A percentile compares a stretch with the other conserved stretches of the same genome.
Conservation (phyloP, 345 rosid genomes). For the Erucastrum elatum region DNA sequence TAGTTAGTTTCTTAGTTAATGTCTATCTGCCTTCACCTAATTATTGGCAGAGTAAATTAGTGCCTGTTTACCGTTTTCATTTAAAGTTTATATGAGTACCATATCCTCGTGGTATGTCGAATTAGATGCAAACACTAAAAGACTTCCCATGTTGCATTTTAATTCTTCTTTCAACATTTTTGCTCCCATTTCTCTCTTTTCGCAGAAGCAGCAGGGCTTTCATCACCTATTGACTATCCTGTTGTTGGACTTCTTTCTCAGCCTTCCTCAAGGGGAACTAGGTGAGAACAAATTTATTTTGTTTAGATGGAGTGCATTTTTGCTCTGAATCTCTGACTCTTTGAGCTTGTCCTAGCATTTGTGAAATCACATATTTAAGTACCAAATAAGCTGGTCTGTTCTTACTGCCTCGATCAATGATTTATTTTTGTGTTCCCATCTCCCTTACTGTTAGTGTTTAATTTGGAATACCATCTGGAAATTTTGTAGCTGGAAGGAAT, state of each 20-base stretch:
- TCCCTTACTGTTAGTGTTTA: constrained; percentile 1
- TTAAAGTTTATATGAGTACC: neutral
- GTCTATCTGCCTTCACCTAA: constrained; percentile 24
- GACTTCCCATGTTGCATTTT: constrained; percentile 15
- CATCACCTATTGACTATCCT: constrained; percentile 55
- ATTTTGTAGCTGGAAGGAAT: neutral
- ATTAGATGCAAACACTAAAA: constrained; percentile 21
- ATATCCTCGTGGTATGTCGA: constrained; percentile 13
- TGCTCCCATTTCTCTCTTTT: constrained; percentile 31
- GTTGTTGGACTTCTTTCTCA: constrained; percentile 83
- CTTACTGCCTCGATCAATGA: neutral
- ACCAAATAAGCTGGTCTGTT: constrained; percentile 15
- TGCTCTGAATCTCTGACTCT: constrained; percentile 10
- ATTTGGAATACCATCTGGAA: constrained; percentile 13
- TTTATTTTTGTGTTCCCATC: constrained; percentile 3
- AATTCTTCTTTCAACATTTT: constrained; percentile 19
- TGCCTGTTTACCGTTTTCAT: constrained; percentile 2
- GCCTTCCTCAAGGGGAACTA: constrained; percentile 67
- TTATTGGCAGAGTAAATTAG: constrained; percentile 7
- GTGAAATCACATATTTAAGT: constrained; percentile 8
- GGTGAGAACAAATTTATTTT: constrained; percentile 44
- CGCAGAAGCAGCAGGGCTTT: constrained; percentile 66
- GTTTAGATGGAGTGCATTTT: constrained; percentile 7
- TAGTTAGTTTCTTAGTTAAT: constrained; percentile 18
- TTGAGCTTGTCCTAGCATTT: constrained; percentile 18